Conservation (phyloP, 2,329 filamentous ascomycete genomes). For the Triangularia verruculosa region DNA sequence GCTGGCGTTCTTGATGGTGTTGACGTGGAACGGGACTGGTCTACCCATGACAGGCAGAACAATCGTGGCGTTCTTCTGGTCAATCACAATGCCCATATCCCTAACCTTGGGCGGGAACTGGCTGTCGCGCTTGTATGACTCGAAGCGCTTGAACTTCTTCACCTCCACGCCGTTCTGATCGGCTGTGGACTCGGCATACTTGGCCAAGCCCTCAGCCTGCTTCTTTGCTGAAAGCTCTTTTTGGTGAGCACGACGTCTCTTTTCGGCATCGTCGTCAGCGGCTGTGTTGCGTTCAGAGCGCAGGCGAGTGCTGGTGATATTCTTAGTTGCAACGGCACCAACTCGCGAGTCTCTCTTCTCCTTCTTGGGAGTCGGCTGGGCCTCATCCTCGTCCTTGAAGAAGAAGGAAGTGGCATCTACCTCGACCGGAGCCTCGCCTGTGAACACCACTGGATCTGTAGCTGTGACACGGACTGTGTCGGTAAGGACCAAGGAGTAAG, state of each 20-base stretch:
- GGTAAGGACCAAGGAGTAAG: slow-evolving; percentile 84
- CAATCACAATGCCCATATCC: slow-evolving; percentile 85
- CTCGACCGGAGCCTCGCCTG: slow-evolving; percentile 85
- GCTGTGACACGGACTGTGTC: slow-evolving; percentile 88
- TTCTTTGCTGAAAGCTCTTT: slow-evolving; percentile 85
- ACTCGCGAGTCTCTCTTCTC: slow-evolving; percentile 80
- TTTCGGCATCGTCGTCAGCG: slow-evolving; percentile 85
- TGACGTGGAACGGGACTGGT: slow-evolving; percentile 95
- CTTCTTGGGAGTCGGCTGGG: slow-evolving; percentile 83
- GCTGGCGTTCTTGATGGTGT: slow-evolving; percentile 97
- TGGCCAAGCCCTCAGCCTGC: slow-evolving; percentile 79
- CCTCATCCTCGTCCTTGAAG: slow-evolving; percentile 94
- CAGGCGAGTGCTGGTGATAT: slow-evolving; percentile 90
- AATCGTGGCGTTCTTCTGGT: slow-evolving; percentile 84
- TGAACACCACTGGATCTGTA: slow-evolving; percentile 82
- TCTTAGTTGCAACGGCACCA: slow-evolving; percentile 86
- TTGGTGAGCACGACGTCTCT: slow-evolving; percentile 83
- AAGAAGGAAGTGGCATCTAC: slow-evolving; percentile 96
- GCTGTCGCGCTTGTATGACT: slow-evolving; percentile 97
- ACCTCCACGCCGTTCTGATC: slow-evolving; percentile 86
- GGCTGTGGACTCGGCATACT: slow-evolving; percentile 81
- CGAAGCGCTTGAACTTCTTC: slow-evolving; percentile 98
- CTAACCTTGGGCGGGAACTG: slow-evolving; percentile 81
- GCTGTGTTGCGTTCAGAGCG: slow-evolving; percentile 88
- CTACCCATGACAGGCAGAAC: slow-evolving; percentile 96